A percentile compares a stretch with the other conserved stretches of the same genome.
phyloP scores from a whole-genome alignment of 768 basidiomycete genomes.

The Amanita inopinata region DNA sequence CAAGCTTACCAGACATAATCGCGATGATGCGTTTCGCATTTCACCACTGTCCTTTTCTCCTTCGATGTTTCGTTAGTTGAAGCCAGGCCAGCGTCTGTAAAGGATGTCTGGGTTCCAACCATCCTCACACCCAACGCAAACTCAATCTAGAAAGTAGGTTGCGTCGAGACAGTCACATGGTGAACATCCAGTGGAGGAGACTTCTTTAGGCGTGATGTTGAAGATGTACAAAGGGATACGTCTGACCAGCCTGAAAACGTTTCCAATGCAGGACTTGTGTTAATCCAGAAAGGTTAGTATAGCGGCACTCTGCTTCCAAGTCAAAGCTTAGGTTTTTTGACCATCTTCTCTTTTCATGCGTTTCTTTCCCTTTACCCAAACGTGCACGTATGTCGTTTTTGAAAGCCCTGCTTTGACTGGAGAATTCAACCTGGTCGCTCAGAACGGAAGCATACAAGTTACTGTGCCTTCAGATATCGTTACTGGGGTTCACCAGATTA shows the following conservation, averaged over 20 bases:
- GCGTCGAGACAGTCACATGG: constrained; percentile 21
- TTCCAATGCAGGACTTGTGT: constrained; percentile 29
- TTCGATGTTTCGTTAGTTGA: constrained; percentile 16
- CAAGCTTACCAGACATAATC: too few relatives aligned
- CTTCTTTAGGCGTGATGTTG: too few relatives aligned
- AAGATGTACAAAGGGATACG: constrained; percentile 31
- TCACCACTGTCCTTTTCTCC: constrained; percentile 17
- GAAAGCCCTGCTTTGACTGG: background rate
- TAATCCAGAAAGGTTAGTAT: constrained; percentile 22
- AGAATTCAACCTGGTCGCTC: background rate
- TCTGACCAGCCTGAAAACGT: constrained; percentile 28
- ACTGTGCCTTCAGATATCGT: background rate
- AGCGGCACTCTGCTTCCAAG: too few relatives aligned
- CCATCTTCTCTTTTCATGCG: too few relatives aligned
- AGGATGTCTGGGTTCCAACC: constrained; percentile 23
- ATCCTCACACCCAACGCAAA: constrained; percentile 20
- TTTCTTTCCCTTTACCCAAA: too few relatives aligned
- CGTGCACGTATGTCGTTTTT: too few relatives aligned
- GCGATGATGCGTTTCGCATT: too few relatives aligned
- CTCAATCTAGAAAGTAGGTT: constrained; percentile 22
- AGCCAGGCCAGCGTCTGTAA: constrained; percentile 16
- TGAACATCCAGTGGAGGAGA: too few relatives aligned
- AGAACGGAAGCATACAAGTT: background rate
- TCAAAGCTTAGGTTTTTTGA: too few relatives aligned
- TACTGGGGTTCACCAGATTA: background rate